Evolutionary conservation across 192 early-diverging fungal genomes (phyloP), one percentile per base, ranked within the genome.

Genomic region (Coemansia sp.): DNA sequence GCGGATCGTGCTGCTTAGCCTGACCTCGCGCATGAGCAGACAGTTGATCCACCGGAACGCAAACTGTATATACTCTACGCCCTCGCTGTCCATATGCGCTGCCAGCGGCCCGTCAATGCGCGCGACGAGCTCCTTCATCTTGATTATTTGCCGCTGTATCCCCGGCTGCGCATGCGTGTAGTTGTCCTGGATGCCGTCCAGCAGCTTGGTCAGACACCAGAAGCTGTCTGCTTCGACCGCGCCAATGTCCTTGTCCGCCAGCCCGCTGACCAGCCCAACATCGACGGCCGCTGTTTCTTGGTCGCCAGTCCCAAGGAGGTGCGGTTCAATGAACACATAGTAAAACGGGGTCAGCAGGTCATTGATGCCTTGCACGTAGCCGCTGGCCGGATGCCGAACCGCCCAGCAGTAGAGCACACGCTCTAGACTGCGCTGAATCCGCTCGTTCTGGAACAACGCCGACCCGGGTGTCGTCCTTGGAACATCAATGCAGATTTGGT

Each of bases 1-100:
- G 22, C 97, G 86, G 36, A 99, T 89, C 3, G 86, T 96, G 59
- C 83, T 88, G 43, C 80, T 72, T 3, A 98, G 71, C 21, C 87
- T 85, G 33, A 99, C 70, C 69, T 99, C 97, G 36, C 97, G 85
- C 94, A 98, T 95, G 56, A 99, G 68, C 26, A 99, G 63, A 70
- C 97, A 99, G 77, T 99, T 99, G 86, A 98, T 95, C 97, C 97
- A 99, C 42, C 97, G 83, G 64, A 97, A 99, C 7, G 97, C 91
- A 80, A 99, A 98, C 72, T 97, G 95, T 47, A 99, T 93, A 64
- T 95, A 99, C 60, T 99, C 94, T 18, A 99, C 80, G 40, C 89
- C 88, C 75, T 99, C 88, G 6, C 78, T 61, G 51, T 87, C 84
- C 32, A 99, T 82, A 60, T 99, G 97, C 19, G 61, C 56, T 17